Conservation (phyloP, 1,284 basidiomycete genomes). For the Abortiporus biennis region DNA sequence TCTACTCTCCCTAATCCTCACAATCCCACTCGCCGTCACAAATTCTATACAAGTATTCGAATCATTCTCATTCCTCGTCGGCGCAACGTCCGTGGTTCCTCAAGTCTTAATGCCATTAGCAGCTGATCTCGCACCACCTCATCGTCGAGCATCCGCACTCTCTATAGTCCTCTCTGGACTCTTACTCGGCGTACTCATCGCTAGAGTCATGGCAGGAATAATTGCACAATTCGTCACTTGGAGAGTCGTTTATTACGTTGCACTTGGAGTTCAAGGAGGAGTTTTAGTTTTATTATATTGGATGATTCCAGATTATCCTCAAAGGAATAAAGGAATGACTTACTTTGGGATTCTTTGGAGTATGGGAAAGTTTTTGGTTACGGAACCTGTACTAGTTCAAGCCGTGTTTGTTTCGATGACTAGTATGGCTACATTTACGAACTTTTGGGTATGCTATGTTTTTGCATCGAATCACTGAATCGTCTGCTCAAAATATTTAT, state of each 20-base stretch:
- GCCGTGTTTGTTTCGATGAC: conserved; percentile 32
- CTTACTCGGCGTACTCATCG: conserved; percentile 40
- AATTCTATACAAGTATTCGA: conserved; percentile 33
- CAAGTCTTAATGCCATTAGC: conserved; percentile 42
- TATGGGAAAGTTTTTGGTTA: conserved; percentile 38
- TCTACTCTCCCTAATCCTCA: conserved; percentile 26
- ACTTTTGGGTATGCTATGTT: conserved; percentile 31
- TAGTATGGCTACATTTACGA: conserved; percentile 28
- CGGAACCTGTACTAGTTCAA: conserved; percentile 43
- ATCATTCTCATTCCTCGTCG: conserved; percentile 37
- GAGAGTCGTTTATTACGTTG: conserved; percentile 38
- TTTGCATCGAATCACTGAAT: background rate
- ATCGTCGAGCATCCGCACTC: conserved; percentile 37
- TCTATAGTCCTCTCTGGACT: conserved; percentile 42
- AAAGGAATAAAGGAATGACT: conserved; percentile 29
- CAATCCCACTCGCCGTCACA: conserved; percentile 38
- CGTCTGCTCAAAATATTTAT: background rate
- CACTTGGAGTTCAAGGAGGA: conserved; percentile 29
- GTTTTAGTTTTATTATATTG: conserved; percentile 31
- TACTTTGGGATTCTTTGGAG: conserved; percentile 36
- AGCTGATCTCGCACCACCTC: conserved; percentile 42
- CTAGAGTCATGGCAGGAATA: conserved; percentile 38
- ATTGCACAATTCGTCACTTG: conserved; percentile 36
- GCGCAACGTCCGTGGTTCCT: conserved; percentile 33
- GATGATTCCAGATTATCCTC: conserved; percentile 41